Evolutionary conservation across 2,329 filamentous ascomycete species (phyloP).

Genomic region (Lecanicillium sp.): DNA sequence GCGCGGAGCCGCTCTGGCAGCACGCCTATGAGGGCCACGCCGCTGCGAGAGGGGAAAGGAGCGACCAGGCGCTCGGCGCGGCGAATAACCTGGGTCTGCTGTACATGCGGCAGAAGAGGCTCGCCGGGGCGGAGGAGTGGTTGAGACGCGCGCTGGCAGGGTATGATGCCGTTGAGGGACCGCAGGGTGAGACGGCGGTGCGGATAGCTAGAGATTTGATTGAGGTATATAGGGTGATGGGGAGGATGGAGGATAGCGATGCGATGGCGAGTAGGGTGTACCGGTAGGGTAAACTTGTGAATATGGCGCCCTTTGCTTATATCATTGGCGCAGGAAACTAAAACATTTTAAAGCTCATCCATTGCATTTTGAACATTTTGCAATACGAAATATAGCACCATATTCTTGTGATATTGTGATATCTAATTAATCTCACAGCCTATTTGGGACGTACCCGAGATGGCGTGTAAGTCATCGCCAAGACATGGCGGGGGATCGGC

Average conservation of each 20-base stretch:
- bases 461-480: too few relatives aligned
- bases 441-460: too few relatives aligned
- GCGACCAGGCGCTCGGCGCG: background rate
- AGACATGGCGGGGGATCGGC: too few relatives aligned
- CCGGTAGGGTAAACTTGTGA: too few relatives aligned
- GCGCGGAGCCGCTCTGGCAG: conserved; percentile 1
- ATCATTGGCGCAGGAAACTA: too few relatives aligned
- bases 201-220: background rate
- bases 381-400: too few relatives aligned
- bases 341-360: background rate
- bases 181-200: background rate
- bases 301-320: too few relatives aligned
- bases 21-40: background rate
- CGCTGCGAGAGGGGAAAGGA: background rate
- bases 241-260: background rate
- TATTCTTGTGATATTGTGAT: too few relatives aligned
- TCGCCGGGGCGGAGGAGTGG: background rate
- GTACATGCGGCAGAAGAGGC: background rate
- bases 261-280: background rate
- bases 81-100: conserved; percentile 6
- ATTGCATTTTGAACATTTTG: too few relatives aligned
- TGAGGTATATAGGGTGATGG: background rate
- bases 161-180: background rate
- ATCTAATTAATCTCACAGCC: too few relatives aligned
- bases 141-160: background rate